Percentiles rank a stretch among this genome's conserved stretches.
Evolutionary conservation across 208 protist genomes (phyloP).

Genomic region (Trichomonas gallinae): DNA sequence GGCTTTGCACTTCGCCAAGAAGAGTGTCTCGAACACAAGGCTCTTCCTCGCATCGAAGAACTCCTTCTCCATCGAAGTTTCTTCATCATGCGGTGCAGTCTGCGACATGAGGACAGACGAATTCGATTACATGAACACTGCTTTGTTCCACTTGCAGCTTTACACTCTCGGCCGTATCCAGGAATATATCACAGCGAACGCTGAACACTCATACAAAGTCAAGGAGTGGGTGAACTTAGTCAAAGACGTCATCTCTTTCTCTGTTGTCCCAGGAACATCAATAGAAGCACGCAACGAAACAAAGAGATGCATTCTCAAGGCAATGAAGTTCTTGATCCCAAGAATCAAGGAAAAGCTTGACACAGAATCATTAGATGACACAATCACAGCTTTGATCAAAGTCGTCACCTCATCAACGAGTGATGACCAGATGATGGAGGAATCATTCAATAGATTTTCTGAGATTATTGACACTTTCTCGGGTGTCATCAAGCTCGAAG

Average conservation of each 20-base stretch:
- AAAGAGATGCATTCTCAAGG: neutral
- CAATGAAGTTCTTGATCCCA: neutral
- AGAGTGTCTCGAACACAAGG: neutral
- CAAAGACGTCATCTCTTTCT: neutral
- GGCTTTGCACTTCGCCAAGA: neutral
- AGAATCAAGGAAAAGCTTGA: neutral
- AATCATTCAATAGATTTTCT: neutral
- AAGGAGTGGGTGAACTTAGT: neutral
- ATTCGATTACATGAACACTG: neutral
- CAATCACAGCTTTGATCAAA: neutral
- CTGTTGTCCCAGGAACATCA: neutral
- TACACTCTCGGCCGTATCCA: neutral
- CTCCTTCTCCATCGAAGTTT: neutral
- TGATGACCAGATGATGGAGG: neutral
- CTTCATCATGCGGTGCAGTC: neutral
- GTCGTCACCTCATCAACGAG: neutral
- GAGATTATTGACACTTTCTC: neutral
- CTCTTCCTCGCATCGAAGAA: neutral
- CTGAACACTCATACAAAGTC: neutral
- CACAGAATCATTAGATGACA: neutral
- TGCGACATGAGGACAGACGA: neutral
- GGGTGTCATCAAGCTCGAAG: neutral
- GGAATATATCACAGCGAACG: neutral
- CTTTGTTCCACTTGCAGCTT: neutral
- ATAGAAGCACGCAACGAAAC: neutral